Evolutionary conservation across 1,284 basidiomycete species (phyloP).

Genomic region (Schizopora paradoxa): DNA sequence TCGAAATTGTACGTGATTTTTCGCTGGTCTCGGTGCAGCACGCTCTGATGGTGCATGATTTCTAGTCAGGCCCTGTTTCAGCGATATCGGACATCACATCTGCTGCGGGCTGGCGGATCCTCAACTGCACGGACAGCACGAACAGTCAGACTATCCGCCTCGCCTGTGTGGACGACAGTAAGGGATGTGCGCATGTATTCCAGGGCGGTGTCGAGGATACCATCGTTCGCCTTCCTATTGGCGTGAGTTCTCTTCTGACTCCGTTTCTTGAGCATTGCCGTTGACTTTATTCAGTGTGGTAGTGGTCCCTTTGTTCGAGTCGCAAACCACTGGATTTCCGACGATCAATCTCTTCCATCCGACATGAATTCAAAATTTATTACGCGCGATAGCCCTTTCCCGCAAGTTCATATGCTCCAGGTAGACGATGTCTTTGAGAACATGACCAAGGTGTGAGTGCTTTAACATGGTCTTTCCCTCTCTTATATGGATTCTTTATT

Average conservation of each 20-base stretch:
- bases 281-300: slow-evolving; percentile 35
- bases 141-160: slow-evolving; percentile 44
- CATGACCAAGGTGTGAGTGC: too few relatives aligned
- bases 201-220: slow-evolving; percentile 42
- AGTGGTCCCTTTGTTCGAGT: slow-evolving; percentile 45
- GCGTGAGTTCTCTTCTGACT: slow-evolving; percentile 37
- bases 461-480: too few relatives aligned
- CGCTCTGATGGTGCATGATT: slow-evolving; percentile 8
- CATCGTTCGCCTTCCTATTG: slow-evolving; percentile 46
- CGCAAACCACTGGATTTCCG: slow-evolving; percentile 35
- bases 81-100: slow-evolving; percentile 49
- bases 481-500: too few relatives aligned
- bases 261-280: too few relatives aligned
- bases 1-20: slow-evolving; percentile 35
- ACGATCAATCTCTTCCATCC: slow-evolving; percentile 38
- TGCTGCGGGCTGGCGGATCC: slow-evolving; percentile 49
- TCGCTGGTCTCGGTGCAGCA: slow-evolving; percentile 1
- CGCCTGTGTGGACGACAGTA: slow-evolving; percentile 35
- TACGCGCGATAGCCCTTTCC: slow-evolving; percentile 32
- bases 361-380: too few relatives aligned
- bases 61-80: slow-evolving; percentile 37
- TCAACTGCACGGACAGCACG: slow-evolving; percentile 37
- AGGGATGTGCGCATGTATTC: slow-evolving; percentile 41
- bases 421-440: slow-evolving; percentile 43
- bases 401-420: slow-evolving; percentile 35